A percentile compares a stretch with the other conserved stretches of the same genome.
phyloP scores from a whole-genome alignment of 306 rosid genomes.

The Echinosophora koreensis region DNA sequence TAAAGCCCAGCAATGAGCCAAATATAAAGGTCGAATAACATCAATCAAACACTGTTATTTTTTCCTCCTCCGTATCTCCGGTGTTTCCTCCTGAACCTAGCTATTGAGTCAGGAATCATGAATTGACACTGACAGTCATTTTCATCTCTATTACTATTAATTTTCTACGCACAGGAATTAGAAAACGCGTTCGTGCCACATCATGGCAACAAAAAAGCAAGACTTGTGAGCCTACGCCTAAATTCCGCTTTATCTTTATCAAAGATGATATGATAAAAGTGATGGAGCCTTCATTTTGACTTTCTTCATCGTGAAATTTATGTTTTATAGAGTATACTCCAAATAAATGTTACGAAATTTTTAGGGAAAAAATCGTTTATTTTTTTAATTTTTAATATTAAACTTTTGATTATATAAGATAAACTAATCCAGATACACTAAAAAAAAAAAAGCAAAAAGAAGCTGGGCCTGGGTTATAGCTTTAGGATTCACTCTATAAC shows the following conservation, averaged over 20 bases:
- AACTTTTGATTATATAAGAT: too few relatives aligned
- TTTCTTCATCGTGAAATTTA: neutral
- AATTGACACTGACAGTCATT: neutral
- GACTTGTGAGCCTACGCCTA: neutral
- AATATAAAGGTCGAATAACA: neutral
- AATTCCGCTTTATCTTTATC: neutral
- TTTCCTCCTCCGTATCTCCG: neutral
- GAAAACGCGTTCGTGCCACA: slow-evolving; percentile 28
- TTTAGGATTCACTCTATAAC: neutral
- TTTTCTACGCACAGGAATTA: neutral
- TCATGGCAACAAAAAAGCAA: slow-evolving; percentile 4
- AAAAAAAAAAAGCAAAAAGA: neutral
- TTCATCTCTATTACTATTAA: neutral
- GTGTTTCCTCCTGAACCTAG: neutral
- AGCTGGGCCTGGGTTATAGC: neutral
- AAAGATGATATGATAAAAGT: neutral
- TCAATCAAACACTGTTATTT: slow-evolving; percentile 9
- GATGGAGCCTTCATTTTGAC: neutral
- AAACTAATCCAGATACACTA: too few relatives aligned
- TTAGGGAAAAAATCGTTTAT: too few relatives aligned
- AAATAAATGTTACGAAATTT: neutral
- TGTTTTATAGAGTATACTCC: neutral
- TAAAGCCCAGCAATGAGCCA: neutral
- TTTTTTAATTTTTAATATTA: too few relatives aligned
- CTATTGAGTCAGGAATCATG: neutral